Base-by-base conservation (phyloP, 2,329 filamentous ascomycete genomes). In the Emericellopsis atlantica region DNA sequence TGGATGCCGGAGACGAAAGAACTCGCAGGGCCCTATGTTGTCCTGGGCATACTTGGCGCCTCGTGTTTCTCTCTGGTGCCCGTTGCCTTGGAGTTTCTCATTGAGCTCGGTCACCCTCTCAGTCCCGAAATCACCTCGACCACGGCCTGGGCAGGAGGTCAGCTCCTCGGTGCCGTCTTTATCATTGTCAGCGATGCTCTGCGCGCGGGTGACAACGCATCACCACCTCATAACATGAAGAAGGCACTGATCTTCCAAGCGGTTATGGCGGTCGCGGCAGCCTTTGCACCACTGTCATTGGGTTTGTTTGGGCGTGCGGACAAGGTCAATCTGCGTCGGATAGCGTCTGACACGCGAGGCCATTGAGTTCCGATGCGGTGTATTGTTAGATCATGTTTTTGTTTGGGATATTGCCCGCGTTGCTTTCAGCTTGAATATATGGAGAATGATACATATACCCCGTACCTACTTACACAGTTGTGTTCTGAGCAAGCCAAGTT, bases 81-180 rank as follows among this genome's bases (percentile, higher is more conserved):
- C 4, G 74, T 95, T 32, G 84, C 79, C 6, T 72, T 96, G 39
- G 92, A 98, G 61, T 88, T 84, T 50, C 67, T 95, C 14, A 84
- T 85, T 40, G 87, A 96, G 58, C 74, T 95, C 44, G 88, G 84
- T 5, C 85, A 92, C 53, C 92, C 92, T 0, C 77, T 93, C 22
- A 81, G 79, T 33, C 89, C 92, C 0, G 90, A 94, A 61, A 74
- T 95, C 36, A 85, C 84, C 1, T 84, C 78, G 46, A 87, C 84
- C 23, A 67, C 93, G 18, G 84, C 82, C 52, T 96, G 92, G 92
- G 74, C 76, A 1, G 82, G 82, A 6, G 90, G 92, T 0, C 90
- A 96, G 65, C 61, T 95, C 7, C 62, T 93, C 1, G 92, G 92
- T 11, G 89, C 78, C 2, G 62, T 89, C 23, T 95, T 95, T 54